Percentiles rank a stretch among this genome's conserved stretches.
Conservation (phyloP, 331 rosid species). For the Saraca asoca region DNA sequence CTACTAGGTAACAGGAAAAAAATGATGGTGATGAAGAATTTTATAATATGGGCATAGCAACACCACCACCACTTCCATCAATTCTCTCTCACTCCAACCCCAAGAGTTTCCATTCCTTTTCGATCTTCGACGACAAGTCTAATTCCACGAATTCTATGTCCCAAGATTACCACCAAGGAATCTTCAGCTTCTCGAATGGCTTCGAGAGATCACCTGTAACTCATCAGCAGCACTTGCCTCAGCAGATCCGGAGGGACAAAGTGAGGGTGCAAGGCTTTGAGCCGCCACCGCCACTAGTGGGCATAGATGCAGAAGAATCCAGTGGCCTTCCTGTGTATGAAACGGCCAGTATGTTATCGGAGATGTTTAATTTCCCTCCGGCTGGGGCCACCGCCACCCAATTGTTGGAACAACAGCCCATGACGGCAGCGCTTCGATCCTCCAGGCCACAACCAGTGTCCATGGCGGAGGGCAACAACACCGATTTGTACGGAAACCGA, state of each 20-base stretch:
- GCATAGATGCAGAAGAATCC: conserved; percentile 56
- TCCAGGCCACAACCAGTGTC: conserved; percentile 37
- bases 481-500: conserved; percentile 67
- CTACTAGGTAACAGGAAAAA: conserved; percentile 1
- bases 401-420: conserved; percentile 50
- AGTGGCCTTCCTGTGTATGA: conserved; percentile 70
- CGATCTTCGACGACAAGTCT: conserved; percentile 27
- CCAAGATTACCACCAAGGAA: conserved; percentile 76
- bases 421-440: conserved; percentile 42
- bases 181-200: conserved; percentile 73
- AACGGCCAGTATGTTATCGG: conserved; percentile 81
- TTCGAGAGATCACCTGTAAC: conserved; percentile 66
- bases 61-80: conserved; percentile 35
- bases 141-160: conserved; percentile 74
- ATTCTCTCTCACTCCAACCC: conserved; percentile 16
- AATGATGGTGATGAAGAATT: conserved; percentile 40
- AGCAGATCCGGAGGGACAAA: conserved; percentile 91
- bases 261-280: conserved; percentile 68
- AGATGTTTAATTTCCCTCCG: conserved; percentile 80
- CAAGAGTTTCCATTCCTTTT: conserved; percentile 30
- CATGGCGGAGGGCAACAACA: conserved; percentile 28
- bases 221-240: conserved; percentile 54
- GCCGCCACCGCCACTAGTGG: conserved; percentile 51
- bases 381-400: conserved; percentile 42
- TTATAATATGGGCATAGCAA: conserved; percentile 64